Evolutionary conservation across 768 basidiomycete species (phyloP), one percentile per base, ranked within the genome.

Genomic region (Saitozyma sp.): DNA sequence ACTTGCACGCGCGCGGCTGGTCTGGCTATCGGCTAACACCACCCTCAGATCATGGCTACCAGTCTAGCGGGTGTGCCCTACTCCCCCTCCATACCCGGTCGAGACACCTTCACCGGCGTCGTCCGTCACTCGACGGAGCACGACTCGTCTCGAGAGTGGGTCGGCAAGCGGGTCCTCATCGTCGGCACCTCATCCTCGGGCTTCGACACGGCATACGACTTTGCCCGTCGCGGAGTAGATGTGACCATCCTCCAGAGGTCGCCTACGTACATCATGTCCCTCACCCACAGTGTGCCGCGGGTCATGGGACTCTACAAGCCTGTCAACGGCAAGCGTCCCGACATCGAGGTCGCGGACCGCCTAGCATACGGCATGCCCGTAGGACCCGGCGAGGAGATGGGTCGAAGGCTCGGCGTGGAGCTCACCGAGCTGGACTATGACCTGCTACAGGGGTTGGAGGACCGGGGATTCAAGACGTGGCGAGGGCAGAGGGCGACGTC

Each of bases 101-200:
- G 11, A 84, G 84, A 85, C 19, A 81, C 79, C 6, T 89, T 88
- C 82, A 84, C 85, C 65, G 89, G 89, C 8, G 79, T 84, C 55
- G 76, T 86, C 4, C 66, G 86, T 13, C 89, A 90, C 73, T 88
- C 88, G 0, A 81, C 76, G 6, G 71, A 82, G 37, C 85, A 89
- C 74, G 82, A 83, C 48, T 80, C 75, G n/a, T 86, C 86, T 0
- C 77, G 80, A 10, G 85, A 86, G 46, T 86, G 86, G 66, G 50
- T 73, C 1, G 89, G 87, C 13, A 89, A 89, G 80, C 89, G 86
- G 70, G 87, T 89, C 0, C 82, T 86, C 5, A 85, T 90, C 2
- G 79, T 90, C 6, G 89, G 89, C 1, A 83, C 88, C 13, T 85
- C 85, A 56, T 88, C 87, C 11, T 65, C 66, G n/a, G 65, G 65